Percentiles rank a stretch among this genome's conserved stretches.
Conservation (phyloP, 176 grass and related monocot species). For the Lolium rigidum region DNA sequence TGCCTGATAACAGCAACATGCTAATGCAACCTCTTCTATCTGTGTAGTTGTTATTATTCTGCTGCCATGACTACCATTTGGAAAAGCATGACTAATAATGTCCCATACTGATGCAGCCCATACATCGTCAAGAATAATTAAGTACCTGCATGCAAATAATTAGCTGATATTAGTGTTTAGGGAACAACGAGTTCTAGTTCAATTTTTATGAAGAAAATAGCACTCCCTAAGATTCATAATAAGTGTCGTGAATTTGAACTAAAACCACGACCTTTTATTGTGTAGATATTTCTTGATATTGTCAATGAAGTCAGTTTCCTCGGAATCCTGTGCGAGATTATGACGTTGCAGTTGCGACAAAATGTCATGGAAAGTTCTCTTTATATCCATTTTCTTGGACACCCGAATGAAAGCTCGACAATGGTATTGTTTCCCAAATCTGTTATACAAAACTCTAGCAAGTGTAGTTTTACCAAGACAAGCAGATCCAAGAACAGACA, state of each 20-base stretch:
- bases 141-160: background rate
- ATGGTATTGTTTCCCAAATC: background rate
- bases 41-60: conserved; percentile 6
- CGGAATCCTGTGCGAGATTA: too few relatives aligned
- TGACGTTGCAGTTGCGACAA: background rate
- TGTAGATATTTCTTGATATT: background rate
- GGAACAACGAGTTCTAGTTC: background rate
- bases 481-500: background rate
- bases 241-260: too few relatives aligned
- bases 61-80: background rate
- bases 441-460: background rate
- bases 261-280: background rate
- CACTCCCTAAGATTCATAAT: too few relatives aligned
- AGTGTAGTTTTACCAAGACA: conserved; percentile 22
- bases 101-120: background rate
- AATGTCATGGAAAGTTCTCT: background rate
- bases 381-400: background rate
- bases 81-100: background rate
- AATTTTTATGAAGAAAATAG: background rate
- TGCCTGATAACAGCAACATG: background rate
- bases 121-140: background rate
- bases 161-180: background rate
- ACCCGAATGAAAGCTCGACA: background rate
- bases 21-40: background rate
- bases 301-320: background rate